phyloP scores from a whole-genome alignment of 1,284 basidiomycete genomes.

The Psilocybe mexicana region DNA sequence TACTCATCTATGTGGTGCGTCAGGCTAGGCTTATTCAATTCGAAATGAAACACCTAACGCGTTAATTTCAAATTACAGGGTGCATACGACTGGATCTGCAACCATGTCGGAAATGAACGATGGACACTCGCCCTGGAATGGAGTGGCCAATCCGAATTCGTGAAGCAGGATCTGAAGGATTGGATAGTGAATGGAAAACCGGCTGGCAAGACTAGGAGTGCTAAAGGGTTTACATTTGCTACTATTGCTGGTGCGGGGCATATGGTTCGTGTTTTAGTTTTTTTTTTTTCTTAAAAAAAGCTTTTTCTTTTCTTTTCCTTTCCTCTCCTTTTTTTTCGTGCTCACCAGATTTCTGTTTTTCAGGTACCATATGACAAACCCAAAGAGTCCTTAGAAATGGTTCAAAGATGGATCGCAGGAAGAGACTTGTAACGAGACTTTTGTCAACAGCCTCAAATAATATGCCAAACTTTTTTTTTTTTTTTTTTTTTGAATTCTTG shows the following conservation, averaged over 20 bases:
- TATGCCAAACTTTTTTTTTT: background rate
- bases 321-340: background rate
- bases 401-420: conserved; percentile 52
- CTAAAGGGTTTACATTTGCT: conserved; percentile 61
- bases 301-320: background rate
- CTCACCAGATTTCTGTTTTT: background rate
- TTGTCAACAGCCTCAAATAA: background rate
- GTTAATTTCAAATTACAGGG: conserved; percentile 33
- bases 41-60: background rate
- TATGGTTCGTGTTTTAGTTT: conserved; percentile 46
- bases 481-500: background rate
- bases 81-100: conserved; percentile 74
- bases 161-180: conserved; percentile 55
- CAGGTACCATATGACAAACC: conserved; percentile 68
- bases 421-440: conserved; percentile 19
- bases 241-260: conserved; percentile 62
- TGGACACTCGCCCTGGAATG: conserved; percentile 62
- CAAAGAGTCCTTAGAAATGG: conserved; percentile 50
- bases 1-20: conserved; percentile 65
- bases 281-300: background rate
- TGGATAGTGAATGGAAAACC: conserved; percentile 49
- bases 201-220: conserved; percentile 59
- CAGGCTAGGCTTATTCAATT: background rate
- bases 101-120: conserved; percentile 63
- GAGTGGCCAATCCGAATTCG: conserved; percentile 58